Base-by-base conservation (phyloP, 2,329 filamentous ascomycete species). In the Lithohypha guttulata region DNA sequence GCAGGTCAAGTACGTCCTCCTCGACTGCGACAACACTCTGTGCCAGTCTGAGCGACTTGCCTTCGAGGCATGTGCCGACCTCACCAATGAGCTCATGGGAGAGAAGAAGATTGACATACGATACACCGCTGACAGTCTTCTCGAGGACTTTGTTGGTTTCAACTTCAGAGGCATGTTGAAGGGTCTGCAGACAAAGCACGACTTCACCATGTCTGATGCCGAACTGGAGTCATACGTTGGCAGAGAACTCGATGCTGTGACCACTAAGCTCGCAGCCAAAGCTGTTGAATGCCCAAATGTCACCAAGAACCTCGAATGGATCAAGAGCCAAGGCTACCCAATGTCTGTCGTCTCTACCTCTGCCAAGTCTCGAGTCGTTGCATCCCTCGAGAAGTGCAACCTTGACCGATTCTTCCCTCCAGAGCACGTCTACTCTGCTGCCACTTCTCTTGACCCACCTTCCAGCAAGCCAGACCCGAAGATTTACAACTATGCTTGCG, bases 401-500 rank as follows among this genome's bases (percentile, higher is more conserved):
- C 81, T 91, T 61, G 79, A 79, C 61, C 77, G 80, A 62, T 93
- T 78, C 71, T 93, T 94, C 67, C 68, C 68, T 15, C 65, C 71
- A 23, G 73, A 84, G 52, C 71, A 78, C 51, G 73, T 93, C 59
- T 94, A 83, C 73, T 84, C 79, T 34, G 86, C 86, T 42, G 86
- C 85, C 42, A 84, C 79, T 27, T 85, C 79, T 44, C 73, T 94
- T 53, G 68, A 75, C 45, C 77, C 70, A 55, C 87, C 87, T 11
- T 89, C 84, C 42, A 84, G 77, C 62, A 94, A 94, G 74, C 86
- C 86, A 11, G 84, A 94, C 62, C 87, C 87, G n/a, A 84, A 84
- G 52, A 82, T 94, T 63, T 94, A 94, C 68, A 64, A 86, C 49
- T 74, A 80, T 59, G 83, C 86, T 17, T 75, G 86, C 57, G 66